A percentile compares a stretch with the other conserved stretches of the same genome.
These are phyloP conservation scores for Suaeda aralocaspica DNA, from an alignment of 148 eudicot species.

Conservation along the genomic window DNA sequence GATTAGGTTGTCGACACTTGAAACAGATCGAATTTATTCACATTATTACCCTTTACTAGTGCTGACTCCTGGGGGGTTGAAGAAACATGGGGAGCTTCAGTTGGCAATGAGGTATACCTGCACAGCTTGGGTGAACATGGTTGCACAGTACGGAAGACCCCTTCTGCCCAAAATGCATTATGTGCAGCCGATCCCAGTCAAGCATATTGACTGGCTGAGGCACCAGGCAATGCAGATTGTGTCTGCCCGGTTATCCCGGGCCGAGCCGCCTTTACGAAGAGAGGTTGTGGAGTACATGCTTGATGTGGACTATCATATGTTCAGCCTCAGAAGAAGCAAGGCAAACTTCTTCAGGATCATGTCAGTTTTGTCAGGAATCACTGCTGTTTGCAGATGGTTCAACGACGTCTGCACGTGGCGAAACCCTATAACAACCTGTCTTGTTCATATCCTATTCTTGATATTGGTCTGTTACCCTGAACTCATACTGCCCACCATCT, in stretches of 20 bases:
- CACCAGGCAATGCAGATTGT: conserved; percentile 96
- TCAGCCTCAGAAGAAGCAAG: conserved; percentile 76
- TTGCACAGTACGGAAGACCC: conserved; percentile 72
- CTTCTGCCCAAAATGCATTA: conserved; percentile 98
- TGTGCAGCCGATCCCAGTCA: conserved; percentile 67
- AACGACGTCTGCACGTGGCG: conserved; percentile 68
- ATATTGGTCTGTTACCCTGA: conserved; percentile 89
- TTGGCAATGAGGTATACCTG: conserved; percentile 77
- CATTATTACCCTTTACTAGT: conserved; percentile 83
- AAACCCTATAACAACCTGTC: conserved; percentile 77
- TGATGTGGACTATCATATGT: conserved; percentile 86
- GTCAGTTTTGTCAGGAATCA: conserved; percentile 60
- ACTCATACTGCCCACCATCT: conserved; percentile 74
- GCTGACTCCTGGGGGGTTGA: conserved; percentile 61
- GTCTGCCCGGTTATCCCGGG: conserved; percentile 51
- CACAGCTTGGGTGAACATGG: conserved; percentile 91
- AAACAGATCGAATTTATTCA: conserved; percentile 71
- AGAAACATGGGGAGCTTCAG: conserved; percentile 88
- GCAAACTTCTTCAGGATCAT: conserved; percentile 81
- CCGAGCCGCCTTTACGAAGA: conserved; percentile 81
- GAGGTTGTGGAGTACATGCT: conserved; percentile 90
- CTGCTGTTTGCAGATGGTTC: conserved; percentile 60
- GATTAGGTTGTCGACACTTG: conserved; percentile 74
- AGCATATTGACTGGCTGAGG: conserved; percentile 74
- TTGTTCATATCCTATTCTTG: conserved; percentile 74